Conservation (phyloP, 1,284 basidiomycete genomes). For the Melampsora abietis-canadensis region DNA sequence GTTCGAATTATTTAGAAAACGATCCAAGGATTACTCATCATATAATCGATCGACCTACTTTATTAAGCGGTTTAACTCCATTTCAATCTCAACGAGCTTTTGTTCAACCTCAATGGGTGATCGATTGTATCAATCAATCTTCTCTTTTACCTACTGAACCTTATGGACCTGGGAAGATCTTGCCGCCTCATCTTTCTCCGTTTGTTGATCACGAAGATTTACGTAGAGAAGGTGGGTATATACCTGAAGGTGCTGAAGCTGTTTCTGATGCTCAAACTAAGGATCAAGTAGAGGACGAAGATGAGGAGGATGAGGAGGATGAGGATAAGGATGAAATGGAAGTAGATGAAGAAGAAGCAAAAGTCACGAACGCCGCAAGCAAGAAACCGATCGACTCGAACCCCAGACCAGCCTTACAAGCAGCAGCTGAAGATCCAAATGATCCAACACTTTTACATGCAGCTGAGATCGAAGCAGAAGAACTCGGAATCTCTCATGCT, state of each 20-base stretch:
- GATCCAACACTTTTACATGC: constrained; percentile 73
- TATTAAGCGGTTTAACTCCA: constrained; percentile 47
- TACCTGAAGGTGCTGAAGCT: constrained; percentile 58
- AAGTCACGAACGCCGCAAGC: constrained; percentile 18
- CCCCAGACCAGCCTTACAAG: constrained; percentile 57
- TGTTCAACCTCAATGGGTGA: constrained; percentile 97
- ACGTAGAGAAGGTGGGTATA: constrained; percentile 55
- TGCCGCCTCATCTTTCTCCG: constrained; percentile 94
- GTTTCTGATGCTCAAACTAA: constrained; percentile 56
- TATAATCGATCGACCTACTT: constrained; percentile 80
- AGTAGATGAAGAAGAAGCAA: constrained; percentile 11
- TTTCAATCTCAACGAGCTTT: constrained; percentile 66
- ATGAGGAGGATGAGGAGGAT: constrained; percentile 49
- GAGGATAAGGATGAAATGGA: constrained; percentile 34
- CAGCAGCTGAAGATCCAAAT: constrained; percentile 61
- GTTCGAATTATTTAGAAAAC: constrained; percentile 67
- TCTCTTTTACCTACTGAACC: constrained; percentile 79
- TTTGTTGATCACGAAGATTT: constrained; percentile 75
- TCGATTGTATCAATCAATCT: constrained; percentile 87
- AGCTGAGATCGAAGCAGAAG: constrained; percentile 90
- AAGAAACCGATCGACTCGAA: constrained; percentile 45
- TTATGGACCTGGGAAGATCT: constrained; percentile 78
- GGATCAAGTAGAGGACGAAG: constrained; percentile 54
- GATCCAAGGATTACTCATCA: constrained; percentile 82
- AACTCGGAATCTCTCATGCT: constrained; percentile 76